Conservation (phyloP, 768 basidiomycete genomes). For the Ramaria sp. region DNA sequence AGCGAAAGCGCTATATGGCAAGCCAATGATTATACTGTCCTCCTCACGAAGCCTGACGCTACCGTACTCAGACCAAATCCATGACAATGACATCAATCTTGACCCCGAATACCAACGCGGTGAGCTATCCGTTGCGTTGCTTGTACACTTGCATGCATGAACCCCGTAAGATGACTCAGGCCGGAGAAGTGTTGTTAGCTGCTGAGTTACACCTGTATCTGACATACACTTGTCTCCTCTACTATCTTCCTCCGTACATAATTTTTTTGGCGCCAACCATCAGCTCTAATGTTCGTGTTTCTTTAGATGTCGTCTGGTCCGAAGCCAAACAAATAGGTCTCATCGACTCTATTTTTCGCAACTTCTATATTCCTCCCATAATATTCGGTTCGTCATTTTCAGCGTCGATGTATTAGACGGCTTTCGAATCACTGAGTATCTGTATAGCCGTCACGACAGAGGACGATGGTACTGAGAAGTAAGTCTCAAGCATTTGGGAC, state of each 20-base stretch:
- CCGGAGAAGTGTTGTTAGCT: not conserved
- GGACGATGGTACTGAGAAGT: conserved; percentile 53
- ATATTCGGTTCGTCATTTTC: conserved; percentile 45
- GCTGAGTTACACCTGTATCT: not conserved
- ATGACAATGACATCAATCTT: conserved; percentile 51
- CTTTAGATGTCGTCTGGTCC: conserved; percentile 66
- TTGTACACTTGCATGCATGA: not conserved
- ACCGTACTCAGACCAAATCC: conserved; percentile 44
- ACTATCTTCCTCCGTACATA: not conserved
- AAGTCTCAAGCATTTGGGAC: not conserved
- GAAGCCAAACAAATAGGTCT: conserved; percentile 64
- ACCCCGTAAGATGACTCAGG: not conserved
- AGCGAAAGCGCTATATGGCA: conserved; percentile 36
- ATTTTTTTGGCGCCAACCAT: not conserved
- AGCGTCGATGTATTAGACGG: not conserved
- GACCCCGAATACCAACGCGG: conserved; percentile 76
- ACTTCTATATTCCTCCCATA: conserved; percentile 66
- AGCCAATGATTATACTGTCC: conserved; percentile 8
- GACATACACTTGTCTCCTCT: not conserved
- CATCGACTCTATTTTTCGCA: conserved; percentile 65
- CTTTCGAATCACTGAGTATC: not conserved
- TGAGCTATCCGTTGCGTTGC: conserved; percentile 17
- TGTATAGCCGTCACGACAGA: conserved; percentile 33
- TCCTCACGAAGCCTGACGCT: not conserved
- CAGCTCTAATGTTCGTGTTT: not conserved